Conservation (phyloP, 306 rosid genomes). For the Aeschynomene evenia region DNA sequence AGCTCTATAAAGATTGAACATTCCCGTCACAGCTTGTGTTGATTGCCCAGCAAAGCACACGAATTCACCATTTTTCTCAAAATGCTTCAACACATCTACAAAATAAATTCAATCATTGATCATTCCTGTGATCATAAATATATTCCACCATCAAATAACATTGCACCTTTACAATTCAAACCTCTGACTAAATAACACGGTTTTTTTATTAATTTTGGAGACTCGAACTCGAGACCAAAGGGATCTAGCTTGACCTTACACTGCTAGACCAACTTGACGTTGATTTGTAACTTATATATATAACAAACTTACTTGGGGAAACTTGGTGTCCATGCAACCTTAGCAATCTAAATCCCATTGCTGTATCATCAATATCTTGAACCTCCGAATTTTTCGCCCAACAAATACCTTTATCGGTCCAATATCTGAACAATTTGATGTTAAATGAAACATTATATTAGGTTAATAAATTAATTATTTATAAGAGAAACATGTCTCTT, state of each 20-base stretch:
- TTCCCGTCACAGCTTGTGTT: slow-evolving; percentile 71
- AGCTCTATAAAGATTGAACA: slow-evolving; percentile 61
- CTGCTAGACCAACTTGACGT: too few species aligned
- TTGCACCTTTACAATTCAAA: too few species aligned
- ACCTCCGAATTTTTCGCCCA: slow-evolving; percentile 84
- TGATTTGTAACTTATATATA: too few species aligned
- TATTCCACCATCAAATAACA: too few species aligned
- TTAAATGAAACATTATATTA: not conserved
- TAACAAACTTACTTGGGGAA: slow-evolving; percentile 54
- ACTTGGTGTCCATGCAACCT: slow-evolving; percentile 64
- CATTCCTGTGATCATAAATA: not conserved
- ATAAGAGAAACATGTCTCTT: not conserved
- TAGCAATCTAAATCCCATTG: slow-evolving; percentile 80
- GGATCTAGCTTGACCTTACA: too few species aligned
- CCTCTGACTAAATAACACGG: too few species aligned
- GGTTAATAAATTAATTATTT: not conserved
- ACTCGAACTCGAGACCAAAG: too few species aligned
- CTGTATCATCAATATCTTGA: slow-evolving; percentile 79
- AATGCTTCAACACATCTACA: slow-evolving; percentile 58
- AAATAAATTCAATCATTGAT: not conserved
- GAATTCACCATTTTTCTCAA: slow-evolving; percentile 57
- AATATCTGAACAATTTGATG: slow-evolving; percentile 40
- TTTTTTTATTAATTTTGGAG: too few species aligned
- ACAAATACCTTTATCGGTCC: slow-evolving; percentile 77
- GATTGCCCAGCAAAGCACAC: slow-evolving; percentile 69